Evolutionary conservation across 2,329 filamentous ascomycete species (phyloP), one percentile per base, ranked within the genome.

Genomic region (Madurella mycetomatis): DNA sequence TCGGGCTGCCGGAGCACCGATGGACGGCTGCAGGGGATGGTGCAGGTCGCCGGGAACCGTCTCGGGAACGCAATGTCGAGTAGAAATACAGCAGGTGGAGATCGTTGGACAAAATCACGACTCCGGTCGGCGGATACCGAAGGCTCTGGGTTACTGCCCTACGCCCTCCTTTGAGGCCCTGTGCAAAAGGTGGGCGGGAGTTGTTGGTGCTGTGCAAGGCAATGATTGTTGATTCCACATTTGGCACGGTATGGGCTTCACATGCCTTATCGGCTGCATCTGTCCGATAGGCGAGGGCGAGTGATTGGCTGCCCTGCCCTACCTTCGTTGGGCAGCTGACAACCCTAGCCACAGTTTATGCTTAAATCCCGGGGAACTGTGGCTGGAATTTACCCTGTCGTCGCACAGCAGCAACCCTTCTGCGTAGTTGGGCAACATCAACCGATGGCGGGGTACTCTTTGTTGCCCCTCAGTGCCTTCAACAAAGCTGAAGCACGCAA

Each of bases 231-330:
- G 25, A 7, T 25, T 25, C 25, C n/a, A n/a, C n/a, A n/a, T n/a
- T n/a, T n/a, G n/a, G n/a, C n/a, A 48, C 34, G 31, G 13, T 15
- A 9, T 9, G 4, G 4, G 34, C 47, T 47, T 51, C 41, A 51
- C 56, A 51, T 46, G 30, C 25, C 56, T 62, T 60, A 60, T 63
- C 58, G 50, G 50, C 51, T 47, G 49, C 25, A 17, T 41, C 52
- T 39, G 13, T 9, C n/a, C 48, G 57, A 62, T 60, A 59, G 56
- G 44, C 47, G 16, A 18, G 51, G 31, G 15, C 9, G 1, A 13
- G 16, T 51, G 39, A 57, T 59, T 56, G 56, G 53, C 8, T 42
- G 31, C 16, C 39, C 31, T 37, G 17, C 31, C 11, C 9, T 13
- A 15, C 31, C 11, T 13, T 13, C 2, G 4, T 5, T 4, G 25